These are phyloP conservation scores for Phaeolepiota aurea DNA, from an alignment of 768 basidiomycete genomes.

Conservation along the genomic window DNA sequence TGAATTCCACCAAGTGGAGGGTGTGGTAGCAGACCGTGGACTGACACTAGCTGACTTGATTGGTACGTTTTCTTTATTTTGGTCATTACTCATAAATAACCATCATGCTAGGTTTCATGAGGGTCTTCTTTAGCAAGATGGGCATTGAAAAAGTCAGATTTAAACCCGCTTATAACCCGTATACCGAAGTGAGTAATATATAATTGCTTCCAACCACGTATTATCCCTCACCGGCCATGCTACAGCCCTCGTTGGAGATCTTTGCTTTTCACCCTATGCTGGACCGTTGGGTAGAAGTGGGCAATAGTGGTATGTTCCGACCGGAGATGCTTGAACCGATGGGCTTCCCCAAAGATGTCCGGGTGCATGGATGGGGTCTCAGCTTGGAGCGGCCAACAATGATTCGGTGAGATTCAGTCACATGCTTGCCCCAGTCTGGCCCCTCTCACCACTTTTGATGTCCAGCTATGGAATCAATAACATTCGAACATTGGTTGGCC, in stretches of 20 bases:
- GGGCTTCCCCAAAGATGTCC: conserved; percentile 95
- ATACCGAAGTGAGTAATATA: conserved; percentile 68
- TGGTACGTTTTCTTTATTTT: conserved; percentile 37
- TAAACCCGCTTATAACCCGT: conserved; percentile 98
- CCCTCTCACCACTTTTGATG: conserved; percentile 1
- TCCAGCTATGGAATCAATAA: conserved; percentile 92
- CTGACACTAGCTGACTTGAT: conserved; percentile 94
- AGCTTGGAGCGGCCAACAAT: conserved; percentile 94
- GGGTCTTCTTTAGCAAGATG: conserved; percentile 97
- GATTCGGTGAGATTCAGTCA: conserved; percentile 67
- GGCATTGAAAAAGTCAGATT: conserved; percentile 90
- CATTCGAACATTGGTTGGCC: conserved; percentile 92
- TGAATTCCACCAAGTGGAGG: conserved; percentile 99
- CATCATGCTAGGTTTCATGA: conserved; percentile 77
- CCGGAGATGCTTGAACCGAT: conserved; percentile 99
- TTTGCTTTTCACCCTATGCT: conserved; percentile 96
- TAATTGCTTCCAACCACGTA: neutral
- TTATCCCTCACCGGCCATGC: neutral
- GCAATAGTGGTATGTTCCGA: conserved; percentile 99
- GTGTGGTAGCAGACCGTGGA: conserved; percentile 91
- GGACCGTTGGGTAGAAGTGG: conserved; percentile 94
- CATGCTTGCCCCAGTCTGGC: neutral
- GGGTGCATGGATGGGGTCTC: conserved; percentile 96
- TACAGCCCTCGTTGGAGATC: conserved; percentile 92
- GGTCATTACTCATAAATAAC: neutral